A percentile compares a stretch with the other conserved stretches of the same genome.
These are phyloP conservation scores for Thelonectria discophora DNA, from an alignment of 2,329 filamentous ascomycete species.

Conservation along the genomic window DNA sequence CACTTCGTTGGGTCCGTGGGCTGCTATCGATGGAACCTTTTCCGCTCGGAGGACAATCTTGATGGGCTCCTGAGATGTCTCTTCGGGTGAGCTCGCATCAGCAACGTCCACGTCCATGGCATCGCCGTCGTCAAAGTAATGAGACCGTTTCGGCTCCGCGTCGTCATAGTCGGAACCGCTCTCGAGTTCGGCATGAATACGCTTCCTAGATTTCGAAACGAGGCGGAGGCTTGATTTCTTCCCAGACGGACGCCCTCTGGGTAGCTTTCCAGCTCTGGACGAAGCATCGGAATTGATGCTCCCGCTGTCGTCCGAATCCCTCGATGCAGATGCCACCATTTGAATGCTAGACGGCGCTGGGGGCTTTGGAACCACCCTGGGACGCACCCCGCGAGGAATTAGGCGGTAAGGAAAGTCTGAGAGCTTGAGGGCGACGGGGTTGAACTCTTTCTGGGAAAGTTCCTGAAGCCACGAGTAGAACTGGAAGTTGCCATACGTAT, in stretches of 20 bases:
- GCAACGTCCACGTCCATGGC: constrained; percentile 46
- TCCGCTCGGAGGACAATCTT: constrained; percentile 60
- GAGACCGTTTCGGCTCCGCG: constrained; percentile 48
- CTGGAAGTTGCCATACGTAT: constrained; percentile 45
- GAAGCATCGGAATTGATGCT: constrained; percentile 36
- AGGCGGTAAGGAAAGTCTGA: constrained; percentile 44
- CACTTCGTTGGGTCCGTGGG: constrained; percentile 67
- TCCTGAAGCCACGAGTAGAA: constrained; percentile 49
- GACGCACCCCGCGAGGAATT: constrained; percentile 35
- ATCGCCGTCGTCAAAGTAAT: constrained; percentile 45
- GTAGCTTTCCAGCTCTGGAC: constrained; percentile 44
- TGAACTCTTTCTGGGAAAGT: constrained; percentile 40
- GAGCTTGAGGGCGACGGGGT: constrained; percentile 40
- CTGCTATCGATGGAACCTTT: constrained; percentile 56
- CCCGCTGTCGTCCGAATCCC: constrained; percentile 26
- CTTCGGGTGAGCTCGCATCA: constrained; percentile 31
- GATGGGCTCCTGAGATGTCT: constrained; percentile 41
- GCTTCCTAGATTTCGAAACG: constrained; percentile 54
- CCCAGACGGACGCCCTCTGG: constrained; percentile 51
- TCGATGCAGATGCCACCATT: constrained; percentile 3
- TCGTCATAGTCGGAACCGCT: constrained; percentile 50
- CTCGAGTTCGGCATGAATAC: constrained; percentile 50
- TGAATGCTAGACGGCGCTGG: constrained; percentile 1
- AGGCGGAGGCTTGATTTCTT: constrained; percentile 58
- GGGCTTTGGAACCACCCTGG: constrained; percentile 19